Evolutionary conservation across 495 filamentous ascomycete species (phyloP).

Genomic region (Apodospora peruviana): DNA sequence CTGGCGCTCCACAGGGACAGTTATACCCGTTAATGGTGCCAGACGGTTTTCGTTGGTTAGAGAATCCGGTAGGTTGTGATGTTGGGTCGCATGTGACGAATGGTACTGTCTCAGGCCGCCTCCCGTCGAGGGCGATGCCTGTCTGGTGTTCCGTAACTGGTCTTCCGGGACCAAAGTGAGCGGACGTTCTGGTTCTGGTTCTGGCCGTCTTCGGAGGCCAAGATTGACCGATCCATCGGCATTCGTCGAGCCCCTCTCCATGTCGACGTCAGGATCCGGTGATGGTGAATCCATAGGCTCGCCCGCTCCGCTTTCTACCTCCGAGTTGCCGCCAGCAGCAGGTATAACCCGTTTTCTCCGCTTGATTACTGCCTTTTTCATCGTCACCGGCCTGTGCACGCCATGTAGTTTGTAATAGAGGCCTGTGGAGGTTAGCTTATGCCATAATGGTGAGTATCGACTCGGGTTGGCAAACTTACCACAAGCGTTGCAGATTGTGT

Average conservation of each 20-base stretch:
- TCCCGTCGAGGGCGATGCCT: slow-evolving; percentile 30
- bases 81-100: slow-evolving; percentile 25
- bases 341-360: slow-evolving; percentile 93
- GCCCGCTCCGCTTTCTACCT: slow-evolving; percentile 34
- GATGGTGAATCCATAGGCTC: slow-evolving; percentile 40
- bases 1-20: slow-evolving; percentile 35
- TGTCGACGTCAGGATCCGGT: slow-evolving; percentile 29
- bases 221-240: slow-evolving; percentile 54
- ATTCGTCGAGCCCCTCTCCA: slow-evolving; percentile 45
- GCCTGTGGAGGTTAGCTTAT: slow-evolving; percentile 45
- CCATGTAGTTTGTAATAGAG: slow-evolving; percentile 98
- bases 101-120: slow-evolving; percentile 44
- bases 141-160: slow-evolving; percentile 27
- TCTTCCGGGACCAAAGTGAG: slow-evolving; percentile 45
- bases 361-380: slow-evolving; percentile 98
- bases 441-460: too few relatives aligned
- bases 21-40: slow-evolving; percentile 44
- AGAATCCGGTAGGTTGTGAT: slow-evolving; percentile 34
- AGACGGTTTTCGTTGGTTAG: slow-evolving; percentile 51
- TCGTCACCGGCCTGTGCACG: slow-evolving; percentile 82
- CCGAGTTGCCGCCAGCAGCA: slow-evolving; percentile 44
- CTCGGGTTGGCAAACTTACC: slow-evolving; percentile 78
- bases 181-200: slow-evolving; percentile 30
- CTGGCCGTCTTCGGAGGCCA: slow-evolving; percentile 48
- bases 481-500: slow-evolving; percentile 98